Evolutionary conservation across 768 basidiomycete species (phyloP), one percentile per base, ranked within the genome.

Genomic region (Lyophyllum atratum): DNA sequence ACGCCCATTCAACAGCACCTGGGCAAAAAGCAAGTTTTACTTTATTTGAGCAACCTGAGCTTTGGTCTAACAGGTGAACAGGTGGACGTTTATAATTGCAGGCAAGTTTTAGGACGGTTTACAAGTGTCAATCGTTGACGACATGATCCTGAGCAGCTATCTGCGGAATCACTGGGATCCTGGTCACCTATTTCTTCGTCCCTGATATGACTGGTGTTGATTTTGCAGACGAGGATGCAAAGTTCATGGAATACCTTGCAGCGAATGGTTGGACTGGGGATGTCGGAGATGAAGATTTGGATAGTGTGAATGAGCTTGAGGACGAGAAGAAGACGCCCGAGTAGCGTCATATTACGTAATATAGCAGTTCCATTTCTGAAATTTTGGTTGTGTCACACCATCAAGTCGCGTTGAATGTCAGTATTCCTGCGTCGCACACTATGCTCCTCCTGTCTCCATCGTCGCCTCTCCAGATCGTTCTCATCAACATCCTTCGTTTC

Each of bases 201-300:
- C 84, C 86, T 26, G 85, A 87, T 63, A 83, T 84, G 80, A 86
- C 85, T 21, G 83, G 84, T 1, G 74, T 82, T 3, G 87, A 90
- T 66, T 77, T 90, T 10, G 82, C 80, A 3, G 84, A 85, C 9
- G 87, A 88, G 64, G 88, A 89, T 63, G 75, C 70, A 19, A 81
- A 77, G 52, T 89, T 89, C 66, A 74, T 84, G 70, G 68, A 75
- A 56, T 90, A 83, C 68, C 72, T 90, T 33, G 69, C 74, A 4
- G 82, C 78, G 2, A 83, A 88, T 64, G 87, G 86, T 14, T 90
- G 87, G 86, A 69, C 79, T 54, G 86, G 87, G 14, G 72, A 78
- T 48, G 76, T 89, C 25, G 87, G 88, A 9, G 85, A 85, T 55
- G 81, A 79, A n/a, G 50, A 51, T 24, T 45, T 22, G 44, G 44